A percentile compares a stretch with the other conserved stretches of the same genome.
Evolutionary conservation across 108 stramenopile genomes (phyloP).

Genomic region (Stephanodiscus minutulus): DNA sequence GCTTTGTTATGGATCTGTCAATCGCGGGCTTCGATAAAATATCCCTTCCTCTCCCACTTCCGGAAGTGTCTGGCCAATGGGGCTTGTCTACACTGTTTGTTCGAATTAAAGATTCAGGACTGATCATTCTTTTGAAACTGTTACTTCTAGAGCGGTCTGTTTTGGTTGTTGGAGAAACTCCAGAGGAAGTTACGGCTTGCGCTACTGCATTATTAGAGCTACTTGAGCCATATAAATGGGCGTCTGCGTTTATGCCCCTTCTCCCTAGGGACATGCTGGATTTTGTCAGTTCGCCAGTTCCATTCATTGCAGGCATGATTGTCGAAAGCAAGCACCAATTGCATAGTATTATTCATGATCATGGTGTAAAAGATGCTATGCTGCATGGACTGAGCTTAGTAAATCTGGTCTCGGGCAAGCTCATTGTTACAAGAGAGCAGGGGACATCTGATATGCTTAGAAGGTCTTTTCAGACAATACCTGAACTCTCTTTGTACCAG

Average conservation of each 20-base stretch:
- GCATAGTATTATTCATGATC: conserved; percentile 35
- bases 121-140: conserved; percentile 53
- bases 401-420: conserved; percentile 47
- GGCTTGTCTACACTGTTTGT: conserved; percentile 46
- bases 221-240: conserved; percentile 54
- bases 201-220: conserved; percentile 45
- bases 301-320: conserved; percentile 54
- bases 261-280: conserved; percentile 53
- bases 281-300: conserved; percentile 60
- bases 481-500: conserved; percentile 45
- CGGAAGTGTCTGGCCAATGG: conserved; percentile 50
- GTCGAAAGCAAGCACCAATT: conserved; percentile 37
- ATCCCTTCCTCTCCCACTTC: conserved; percentile 50
- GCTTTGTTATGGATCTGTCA: conserved; percentile 42
- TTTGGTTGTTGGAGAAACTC: conserved; percentile 42
- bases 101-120: conserved; percentile 42
- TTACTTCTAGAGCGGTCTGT: conserved; percentile 52
- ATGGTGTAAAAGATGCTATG: conserved; percentile 51
- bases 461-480: conserved; percentile 43
- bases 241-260: conserved; percentile 56
- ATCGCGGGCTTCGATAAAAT: conserved; percentile 33
- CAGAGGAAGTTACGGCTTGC: conserved; percentile 49
- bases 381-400: conserved; percentile 46
- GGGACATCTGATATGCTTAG: conserved; percentile 50
- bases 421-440: conserved; percentile 46